These are phyloP conservation scores for Lablab purpureus DNA, from an alignment of 306 rosid species.

Conservation along the genomic window DNA sequence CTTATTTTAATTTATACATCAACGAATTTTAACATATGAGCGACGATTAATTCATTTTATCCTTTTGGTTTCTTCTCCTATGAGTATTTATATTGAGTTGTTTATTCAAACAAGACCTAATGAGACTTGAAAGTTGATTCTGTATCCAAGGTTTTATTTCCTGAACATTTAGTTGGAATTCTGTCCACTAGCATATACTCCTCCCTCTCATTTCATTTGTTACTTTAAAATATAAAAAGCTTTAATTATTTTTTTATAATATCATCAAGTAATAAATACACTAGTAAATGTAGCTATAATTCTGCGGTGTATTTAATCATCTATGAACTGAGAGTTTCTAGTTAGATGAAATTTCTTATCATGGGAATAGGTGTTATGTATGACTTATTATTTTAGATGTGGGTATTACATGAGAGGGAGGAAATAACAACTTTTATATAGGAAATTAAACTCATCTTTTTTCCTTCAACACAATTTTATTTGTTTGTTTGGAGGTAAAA, in stretches of 20 bases:
- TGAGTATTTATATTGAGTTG: too few relatives aligned
- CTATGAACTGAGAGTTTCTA: neutral
- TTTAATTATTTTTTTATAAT: neutral
- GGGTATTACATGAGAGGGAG: neutral
- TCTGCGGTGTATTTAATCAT: neutral
- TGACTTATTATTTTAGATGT: neutral
- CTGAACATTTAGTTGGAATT: neutral
- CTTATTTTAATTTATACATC: too few relatives aligned
- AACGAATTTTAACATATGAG: neutral
- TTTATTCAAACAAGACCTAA: too few relatives aligned
- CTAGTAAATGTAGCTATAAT: neutral
- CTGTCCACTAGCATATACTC: neutral
- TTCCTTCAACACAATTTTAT: neutral
- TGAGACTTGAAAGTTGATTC: slow-evolving; percentile 23
- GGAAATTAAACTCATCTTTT: neutral
- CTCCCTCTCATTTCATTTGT: neutral
- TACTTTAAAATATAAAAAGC: neutral
- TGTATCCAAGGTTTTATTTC: neutral
- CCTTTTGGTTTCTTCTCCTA: neutral
- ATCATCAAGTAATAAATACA: neutral
- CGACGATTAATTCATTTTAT: neutral
- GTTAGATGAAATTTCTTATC: neutral
- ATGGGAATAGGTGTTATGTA: neutral
- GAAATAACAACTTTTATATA: neutral
- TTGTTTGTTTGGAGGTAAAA: neutral